phyloP scores from a whole-genome alignment of 352 stramenopile species.

The Globisporangium parvum region DNA sequence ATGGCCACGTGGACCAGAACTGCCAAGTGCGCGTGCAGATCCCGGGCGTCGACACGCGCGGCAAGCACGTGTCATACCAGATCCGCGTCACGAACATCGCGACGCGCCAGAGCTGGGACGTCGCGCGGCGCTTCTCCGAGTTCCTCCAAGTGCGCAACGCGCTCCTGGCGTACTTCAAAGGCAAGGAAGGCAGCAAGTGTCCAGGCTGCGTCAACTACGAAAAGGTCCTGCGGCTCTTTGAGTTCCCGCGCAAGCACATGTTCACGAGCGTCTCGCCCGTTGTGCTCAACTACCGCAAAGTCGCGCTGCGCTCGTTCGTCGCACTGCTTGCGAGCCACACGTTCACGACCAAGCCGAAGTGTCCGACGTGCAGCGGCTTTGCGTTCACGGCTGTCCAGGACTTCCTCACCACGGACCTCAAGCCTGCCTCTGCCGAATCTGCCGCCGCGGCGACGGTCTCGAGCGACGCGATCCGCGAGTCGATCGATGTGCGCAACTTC shows the following conservation, averaged over 20 bases:
- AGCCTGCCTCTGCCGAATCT: not conserved
- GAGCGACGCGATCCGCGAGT: slow-evolving; percentile 45
- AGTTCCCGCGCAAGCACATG: slow-evolving; percentile 80
- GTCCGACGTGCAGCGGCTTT: slow-evolving; percentile 67
- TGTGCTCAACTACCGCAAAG: slow-evolving; percentile 81
- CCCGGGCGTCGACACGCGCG: slow-evolving; percentile 27
- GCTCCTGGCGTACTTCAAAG: slow-evolving; percentile 54
- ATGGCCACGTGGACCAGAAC: slow-evolving; percentile 54
- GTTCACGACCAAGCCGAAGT: slow-evolving; percentile 76
- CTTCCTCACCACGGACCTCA: slow-evolving; percentile 55
- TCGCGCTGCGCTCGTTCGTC: slow-evolving; percentile 64
- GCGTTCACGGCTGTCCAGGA: slow-evolving; percentile 73
- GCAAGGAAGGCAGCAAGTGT: slow-evolving; percentile 54
- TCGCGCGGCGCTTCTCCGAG: slow-evolving; percentile 73
- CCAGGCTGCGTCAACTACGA: slow-evolving; percentile 80
- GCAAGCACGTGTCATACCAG: slow-evolving; percentile 62
- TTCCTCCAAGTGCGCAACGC: slow-evolving; percentile 70
- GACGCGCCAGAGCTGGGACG: slow-evolving; percentile 65
- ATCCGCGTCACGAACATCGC: slow-evolving; percentile 62
- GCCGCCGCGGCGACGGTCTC: not conserved
- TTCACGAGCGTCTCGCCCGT: slow-evolving; percentile 71
- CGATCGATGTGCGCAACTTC: slow-evolving; percentile 77
- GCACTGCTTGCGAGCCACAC: slow-evolving; percentile 72
- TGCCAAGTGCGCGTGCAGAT: slow-evolving; percentile 71
- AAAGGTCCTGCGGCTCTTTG: slow-evolving; percentile 73